A percentile compares a stretch with the other conserved stretches of the same genome.
phyloP scores from a whole-genome alignment of 2,329 filamentous ascomycete species.

The Capronia americana region DNA sequence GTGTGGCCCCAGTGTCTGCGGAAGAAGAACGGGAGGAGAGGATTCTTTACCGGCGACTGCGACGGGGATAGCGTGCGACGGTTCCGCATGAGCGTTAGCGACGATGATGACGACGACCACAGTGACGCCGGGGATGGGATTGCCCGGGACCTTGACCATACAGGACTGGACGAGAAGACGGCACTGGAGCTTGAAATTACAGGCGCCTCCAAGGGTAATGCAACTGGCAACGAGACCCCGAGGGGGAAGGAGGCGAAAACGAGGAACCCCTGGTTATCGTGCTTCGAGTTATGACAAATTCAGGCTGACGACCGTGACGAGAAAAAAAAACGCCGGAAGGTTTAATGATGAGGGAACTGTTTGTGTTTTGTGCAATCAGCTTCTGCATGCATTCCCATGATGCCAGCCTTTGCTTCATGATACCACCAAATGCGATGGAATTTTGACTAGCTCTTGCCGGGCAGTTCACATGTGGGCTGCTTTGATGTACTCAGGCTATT shows the following conservation, averaged over 20 bases:
- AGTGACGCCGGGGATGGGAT: constrained; percentile 9
- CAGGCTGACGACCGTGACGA: background rate
- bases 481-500: background rate
- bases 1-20: constrained; percentile 52
- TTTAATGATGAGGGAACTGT: background rate
- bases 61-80: constrained; percentile 55
- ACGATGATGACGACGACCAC: constrained; percentile 46
- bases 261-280: constrained; percentile 14
- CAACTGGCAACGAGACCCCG: background rate
- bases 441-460: background rate
- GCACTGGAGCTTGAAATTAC: background rate
- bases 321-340: background rate
- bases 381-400: background rate
- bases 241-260: constrained; percentile 1
- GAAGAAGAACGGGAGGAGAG: constrained; percentile 43
- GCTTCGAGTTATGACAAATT: constrained; percentile 11
- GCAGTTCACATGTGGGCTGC: background rate
- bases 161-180: background rate
- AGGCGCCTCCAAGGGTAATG: background rate
- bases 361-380: background rate
- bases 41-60: constrained; percentile 52
- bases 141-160: background rate
- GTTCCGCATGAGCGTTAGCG: constrained; percentile 53
- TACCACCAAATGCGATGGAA: background rate
- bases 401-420: background rate